phyloP scores from a whole-genome alignment of 805 yeast genomes.

The Kazachstania psychrophila region DNA sequence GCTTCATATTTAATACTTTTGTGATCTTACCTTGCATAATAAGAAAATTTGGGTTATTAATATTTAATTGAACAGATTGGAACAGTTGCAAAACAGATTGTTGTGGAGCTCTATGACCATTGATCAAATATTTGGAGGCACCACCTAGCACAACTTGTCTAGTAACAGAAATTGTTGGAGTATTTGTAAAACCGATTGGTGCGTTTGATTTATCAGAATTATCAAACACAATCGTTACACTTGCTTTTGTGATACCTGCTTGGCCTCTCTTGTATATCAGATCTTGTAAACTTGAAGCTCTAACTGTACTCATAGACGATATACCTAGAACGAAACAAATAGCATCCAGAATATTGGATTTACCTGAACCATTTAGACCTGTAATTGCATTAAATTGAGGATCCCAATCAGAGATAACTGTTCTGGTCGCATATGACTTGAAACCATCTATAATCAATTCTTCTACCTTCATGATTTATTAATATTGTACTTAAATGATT shows the following conservation, averaged over 20 bases:
- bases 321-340: slow-evolving; percentile 98
- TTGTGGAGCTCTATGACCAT: slow-evolving; percentile 95
- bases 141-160: slow-evolving; percentile 89
- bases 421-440: slow-evolving; percentile 94
- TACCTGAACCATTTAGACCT: slow-evolving; percentile 95
- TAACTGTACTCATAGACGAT: slow-evolving; percentile 84
- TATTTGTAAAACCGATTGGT: slow-evolving; percentile 80
- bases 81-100: slow-evolving; percentile 82
- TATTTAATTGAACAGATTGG: slow-evolving; percentile 90
- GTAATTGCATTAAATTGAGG: slow-evolving; percentile 95
- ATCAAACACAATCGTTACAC: slow-evolving; percentile 92
- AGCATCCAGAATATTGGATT: slow-evolving; percentile 92
- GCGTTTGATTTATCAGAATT: slow-evolving; percentile 65
- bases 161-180: slow-evolving; percentile 76
- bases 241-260: slow-evolving; percentile 95
- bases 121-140: slow-evolving; percentile 80
- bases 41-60: slow-evolving; percentile 92
- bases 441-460: slow-evolving; percentile 95
- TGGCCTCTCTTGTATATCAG: slow-evolving; percentile 94
- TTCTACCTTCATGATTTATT: slow-evolving; percentile 67
- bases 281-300: slow-evolving; percentile 90
- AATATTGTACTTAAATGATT: no score
- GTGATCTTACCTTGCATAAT: slow-evolving; percentile 99
- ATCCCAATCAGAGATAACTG: slow-evolving; percentile 94
- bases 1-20: slow-evolving; percentile 92